Percentiles rank a stretch among this genome's conserved stretches.
These are phyloP conservation scores for Fusarium sp. DNA, from an alignment of 2,329 filamentous ascomycete species.

Conservation along the genomic window DNA sequence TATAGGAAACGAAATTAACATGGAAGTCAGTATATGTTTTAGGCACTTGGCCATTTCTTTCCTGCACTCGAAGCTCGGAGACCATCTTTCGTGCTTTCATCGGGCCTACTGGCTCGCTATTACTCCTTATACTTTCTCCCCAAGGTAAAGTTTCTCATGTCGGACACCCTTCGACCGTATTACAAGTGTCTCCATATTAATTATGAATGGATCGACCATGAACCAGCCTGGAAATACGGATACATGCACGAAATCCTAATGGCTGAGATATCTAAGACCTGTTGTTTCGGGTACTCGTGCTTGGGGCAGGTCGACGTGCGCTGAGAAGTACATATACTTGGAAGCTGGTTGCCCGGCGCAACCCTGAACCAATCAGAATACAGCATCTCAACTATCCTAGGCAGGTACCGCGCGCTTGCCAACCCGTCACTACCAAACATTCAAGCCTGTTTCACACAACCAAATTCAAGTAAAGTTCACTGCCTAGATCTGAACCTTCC, in stretches of 20 bases:
- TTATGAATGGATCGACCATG: neutral
- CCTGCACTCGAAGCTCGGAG: no score
- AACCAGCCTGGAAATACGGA: slow-evolving; percentile 12
- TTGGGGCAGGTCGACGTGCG: rapidly evolving
- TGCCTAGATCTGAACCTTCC: slow-evolving; percentile 11
- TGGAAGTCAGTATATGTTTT: no score
- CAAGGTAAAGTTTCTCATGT: neutral
- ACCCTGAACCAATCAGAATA: slow-evolving; percentile 25
- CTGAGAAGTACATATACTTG: slow-evolving; percentile 26
- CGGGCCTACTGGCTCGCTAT: neutral
- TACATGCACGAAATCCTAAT: slow-evolving; percentile 21
- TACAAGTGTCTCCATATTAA: neutral
- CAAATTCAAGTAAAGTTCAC: slow-evolving; percentile 23
- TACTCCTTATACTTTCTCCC: neutral
- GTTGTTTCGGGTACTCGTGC: slow-evolving; percentile 20
- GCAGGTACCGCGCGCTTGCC: slow-evolving; percentile 44
- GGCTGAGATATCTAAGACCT: slow-evolving; percentile 9
- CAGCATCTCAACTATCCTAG: neutral
- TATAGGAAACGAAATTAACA: no score
- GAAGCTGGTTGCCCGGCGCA: slow-evolving; percentile 45
- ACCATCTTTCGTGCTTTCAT: no score
- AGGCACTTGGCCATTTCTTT: no score
- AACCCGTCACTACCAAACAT: slow-evolving; percentile 42
- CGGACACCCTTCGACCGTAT: neutral
- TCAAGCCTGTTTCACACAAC: slow-evolving; percentile 34